A percentile compares a stretch with the other conserved stretches of the same genome.
Conservation (phyloP, 2,329 filamentous ascomycete species). For the Elsinoe batatas region DNA sequence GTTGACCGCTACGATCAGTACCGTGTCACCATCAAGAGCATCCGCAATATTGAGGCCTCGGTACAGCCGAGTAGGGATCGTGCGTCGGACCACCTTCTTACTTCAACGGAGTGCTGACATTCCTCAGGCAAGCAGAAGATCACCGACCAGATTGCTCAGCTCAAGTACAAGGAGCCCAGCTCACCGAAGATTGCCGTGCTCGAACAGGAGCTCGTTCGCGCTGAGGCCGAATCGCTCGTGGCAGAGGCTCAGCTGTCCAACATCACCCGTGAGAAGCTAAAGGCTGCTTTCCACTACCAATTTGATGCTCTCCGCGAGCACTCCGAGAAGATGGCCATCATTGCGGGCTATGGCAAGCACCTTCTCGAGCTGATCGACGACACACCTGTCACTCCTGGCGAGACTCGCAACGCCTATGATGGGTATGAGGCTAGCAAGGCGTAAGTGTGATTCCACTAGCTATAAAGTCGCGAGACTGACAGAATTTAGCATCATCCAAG, state of each 20-base stretch:
- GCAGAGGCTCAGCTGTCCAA: slow-evolving; percentile 97
- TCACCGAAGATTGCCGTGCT: slow-evolving; percentile 95
- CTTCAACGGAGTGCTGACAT: slow-evolving; percentile 18
- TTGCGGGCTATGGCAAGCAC: slow-evolving; percentile 95
- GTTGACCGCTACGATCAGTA: slow-evolving; percentile 99
- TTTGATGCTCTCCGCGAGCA: slow-evolving; percentile 96
- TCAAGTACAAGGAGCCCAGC: slow-evolving; percentile 99
- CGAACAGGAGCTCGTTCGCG: slow-evolving; percentile 95
- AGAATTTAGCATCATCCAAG: slow-evolving; percentile 71
- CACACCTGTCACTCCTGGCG: slow-evolving; percentile 90
- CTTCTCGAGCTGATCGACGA: slow-evolving; percentile 95
- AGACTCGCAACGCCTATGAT: slow-evolving; percentile 91
- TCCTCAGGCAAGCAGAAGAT: slow-evolving; percentile 90
- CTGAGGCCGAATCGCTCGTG: slow-evolving; percentile 96
- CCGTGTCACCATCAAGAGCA: slow-evolving; percentile 97
- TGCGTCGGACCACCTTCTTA: slow-evolving; percentile 37
- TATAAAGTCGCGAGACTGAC: slow-evolving; percentile 18
- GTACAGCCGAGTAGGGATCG: slow-evolving; percentile 96
- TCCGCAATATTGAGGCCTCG: slow-evolving; percentile 96
- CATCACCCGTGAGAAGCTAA: slow-evolving; percentile 98
- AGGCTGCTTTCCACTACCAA: slow-evolving; percentile 95
- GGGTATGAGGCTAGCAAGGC: slow-evolving; percentile 97
- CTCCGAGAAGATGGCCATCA: slow-evolving; percentile 95
- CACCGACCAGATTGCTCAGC: slow-evolving; percentile 93
- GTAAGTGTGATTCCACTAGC: slow-evolving; percentile 27